Percentiles rank a stretch among this genome's conserved stretches.
These are phyloP conservation scores for Sporormia fimetaria DNA, from an alignment of 495 filamentous ascomycete species.

Conservation along the genomic window DNA sequence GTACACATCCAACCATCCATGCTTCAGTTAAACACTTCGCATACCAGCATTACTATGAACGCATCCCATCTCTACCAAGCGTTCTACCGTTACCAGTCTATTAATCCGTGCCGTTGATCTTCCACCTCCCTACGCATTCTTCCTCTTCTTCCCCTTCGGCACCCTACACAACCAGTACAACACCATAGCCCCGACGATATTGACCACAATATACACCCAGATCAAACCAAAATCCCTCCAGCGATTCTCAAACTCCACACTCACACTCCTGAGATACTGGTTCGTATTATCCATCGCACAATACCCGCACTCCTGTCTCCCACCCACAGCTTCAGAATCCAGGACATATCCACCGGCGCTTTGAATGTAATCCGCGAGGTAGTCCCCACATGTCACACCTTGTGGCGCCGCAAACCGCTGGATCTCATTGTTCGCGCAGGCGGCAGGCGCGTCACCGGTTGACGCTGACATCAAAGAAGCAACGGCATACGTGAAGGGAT, in stretches of 20 bases:
- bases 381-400: constrained; percentile 46
- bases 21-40: no score
- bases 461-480: constrained; percentile 50
- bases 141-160: constrained; percentile 44
- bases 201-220: constrained; percentile 66
- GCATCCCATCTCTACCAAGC: no score
- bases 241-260: constrained; percentile 42
- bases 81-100: no score
- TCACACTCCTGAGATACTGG: constrained; percentile 42
- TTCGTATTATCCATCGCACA: constrained; percentile 53
- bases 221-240: constrained; percentile 65
- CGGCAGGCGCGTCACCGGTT: constrained; percentile 46
- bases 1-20: no score
- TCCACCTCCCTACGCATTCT: constrained; percentile 33
- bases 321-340: background rate
- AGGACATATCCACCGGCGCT: constrained; percentile 17
- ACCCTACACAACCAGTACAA: constrained; percentile 75
- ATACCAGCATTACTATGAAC: no score
- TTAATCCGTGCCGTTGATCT: constrained; percentile 18
- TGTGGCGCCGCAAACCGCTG: constrained; percentile 43
- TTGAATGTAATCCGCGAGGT: constrained; percentile 43
- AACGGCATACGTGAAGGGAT: constrained; percentile 63
- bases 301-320: constrained; percentile 1
- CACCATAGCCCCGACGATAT: constrained; percentile 55
- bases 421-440: constrained; percentile 52